phyloP scores from a whole-genome alignment of 2,329 filamentous ascomycete genomes.

The Uncinocarpus reesii region DNA sequence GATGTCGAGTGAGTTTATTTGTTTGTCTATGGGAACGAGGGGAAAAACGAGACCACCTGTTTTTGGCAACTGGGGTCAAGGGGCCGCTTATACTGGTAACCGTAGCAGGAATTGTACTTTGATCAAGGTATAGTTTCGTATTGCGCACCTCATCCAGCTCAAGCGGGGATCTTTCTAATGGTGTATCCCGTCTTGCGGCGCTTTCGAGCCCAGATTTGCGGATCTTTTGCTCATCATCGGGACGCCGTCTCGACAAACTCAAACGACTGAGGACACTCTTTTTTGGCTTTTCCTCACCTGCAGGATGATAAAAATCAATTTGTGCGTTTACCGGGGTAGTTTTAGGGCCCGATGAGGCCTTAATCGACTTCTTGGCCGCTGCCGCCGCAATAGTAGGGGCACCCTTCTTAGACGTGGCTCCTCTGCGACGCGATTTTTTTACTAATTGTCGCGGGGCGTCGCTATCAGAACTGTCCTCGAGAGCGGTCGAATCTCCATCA shows the following conservation, averaged over 20 bases:
- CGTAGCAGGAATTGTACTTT: slow-evolving; percentile 5
- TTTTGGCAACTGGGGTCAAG: slow-evolving; percentile 14
- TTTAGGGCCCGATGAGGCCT: slow-evolving; percentile 37
- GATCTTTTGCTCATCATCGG: slow-evolving; percentile 36
- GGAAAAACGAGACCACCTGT: slow-evolving; percentile 12
- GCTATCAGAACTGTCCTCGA: slow-evolving; percentile 52
- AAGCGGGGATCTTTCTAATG: slow-evolving; percentile 48
- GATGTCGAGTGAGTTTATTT: slow-evolving; percentile 22
- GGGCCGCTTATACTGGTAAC: slow-evolving; percentile 12
- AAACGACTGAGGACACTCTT: slow-evolving; percentile 27
- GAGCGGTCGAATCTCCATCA: slow-evolving; percentile 52
- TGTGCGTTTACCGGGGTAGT: slow-evolving; percentile 34
- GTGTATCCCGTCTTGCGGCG: slow-evolving; percentile 52
- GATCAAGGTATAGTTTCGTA: slow-evolving; percentile 17
- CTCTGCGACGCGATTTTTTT: slow-evolving; percentile 21
- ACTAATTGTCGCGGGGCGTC: slow-evolving; percentile 24
- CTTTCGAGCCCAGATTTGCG: slow-evolving; percentile 48
- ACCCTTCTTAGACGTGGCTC: slow-evolving; percentile 16
- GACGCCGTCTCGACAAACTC: slow-evolving; percentile 19
- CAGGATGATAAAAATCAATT: slow-evolving; percentile 28
- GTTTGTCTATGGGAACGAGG: slow-evolving; percentile 23
- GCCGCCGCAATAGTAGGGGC: slow-evolving; percentile 13
- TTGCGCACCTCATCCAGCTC: slow-evolving; percentile 34
- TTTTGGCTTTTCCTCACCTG: slow-evolving; percentile 19
- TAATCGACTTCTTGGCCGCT: slow-evolving; percentile 19